Evolutionary conservation across 2,329 filamentous ascomycete species (phyloP).

Genomic region (Apiospora sp.): DNA sequence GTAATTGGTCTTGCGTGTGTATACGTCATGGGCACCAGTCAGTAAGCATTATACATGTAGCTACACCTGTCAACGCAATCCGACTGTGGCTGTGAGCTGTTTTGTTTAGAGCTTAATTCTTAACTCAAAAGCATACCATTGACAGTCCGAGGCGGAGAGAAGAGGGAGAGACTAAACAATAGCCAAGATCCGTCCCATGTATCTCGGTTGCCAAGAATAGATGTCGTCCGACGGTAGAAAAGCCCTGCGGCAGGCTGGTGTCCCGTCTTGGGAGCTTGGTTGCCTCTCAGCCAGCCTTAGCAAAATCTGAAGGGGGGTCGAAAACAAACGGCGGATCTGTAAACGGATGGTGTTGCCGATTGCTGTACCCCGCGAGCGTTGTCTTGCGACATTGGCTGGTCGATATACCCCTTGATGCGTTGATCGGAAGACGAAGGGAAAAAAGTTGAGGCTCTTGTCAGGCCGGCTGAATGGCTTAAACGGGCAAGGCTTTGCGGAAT

Average conservation of each 20-base stretch:
- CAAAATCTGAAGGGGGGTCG: neutral
- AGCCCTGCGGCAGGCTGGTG: neutral
- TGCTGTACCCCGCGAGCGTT: neutral
- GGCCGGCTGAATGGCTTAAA: slow-evolving; percentile 11
- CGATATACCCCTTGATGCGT: neutral
- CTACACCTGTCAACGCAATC: slow-evolving; percentile 1
- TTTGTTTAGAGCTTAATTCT: slow-evolving; percentile 16
- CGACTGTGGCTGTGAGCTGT: neutral
- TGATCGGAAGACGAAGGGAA: neutral
- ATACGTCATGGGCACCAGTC: neutral
- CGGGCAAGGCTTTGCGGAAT: slow-evolving; percentile 3
- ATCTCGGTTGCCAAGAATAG: neutral
- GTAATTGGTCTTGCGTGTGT: neutral
- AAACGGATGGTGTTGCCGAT: neutral
- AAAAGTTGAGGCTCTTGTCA: slow-evolving; percentile 21
- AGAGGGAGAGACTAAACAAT: neutral
- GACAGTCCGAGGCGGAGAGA: neutral
- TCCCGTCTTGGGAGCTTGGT: neutral
- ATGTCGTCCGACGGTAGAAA: neutral
- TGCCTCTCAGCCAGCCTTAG: neutral
- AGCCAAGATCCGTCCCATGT: slow-evolving; percentile 11
- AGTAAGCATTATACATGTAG: neutral
- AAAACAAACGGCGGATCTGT: neutral
- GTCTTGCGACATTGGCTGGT: slow-evolving; percentile 9
- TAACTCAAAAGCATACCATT: neutral